Base-by-base conservation (phyloP, 208 protist species). In the Acanthamoeba lenticulata region DNA sequence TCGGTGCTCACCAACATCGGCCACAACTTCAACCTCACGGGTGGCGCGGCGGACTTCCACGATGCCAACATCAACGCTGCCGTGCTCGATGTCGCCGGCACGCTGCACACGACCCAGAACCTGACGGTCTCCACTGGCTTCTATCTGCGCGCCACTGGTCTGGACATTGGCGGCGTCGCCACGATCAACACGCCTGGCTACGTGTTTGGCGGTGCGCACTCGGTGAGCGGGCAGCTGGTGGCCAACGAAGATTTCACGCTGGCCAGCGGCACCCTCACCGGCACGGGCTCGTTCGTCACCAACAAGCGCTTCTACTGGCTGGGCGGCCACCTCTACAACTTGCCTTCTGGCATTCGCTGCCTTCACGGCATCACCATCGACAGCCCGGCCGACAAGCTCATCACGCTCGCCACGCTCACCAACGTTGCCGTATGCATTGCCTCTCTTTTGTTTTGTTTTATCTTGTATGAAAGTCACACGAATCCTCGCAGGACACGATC, bases 261-360 rank as follows among this genome's bases (percentile, higher is more conserved):
- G 1, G 6, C 27, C n/a, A 21, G 2, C 5, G 85, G 52, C 42
- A 65, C 60, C 17, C 42, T 91, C 3, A 72, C 85, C 49, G 85
- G 85, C 29, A 65, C 85, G 21, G 85, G 49, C 6, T 34, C 85
- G 7, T 34, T 91, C 21, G 21, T 47, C 32, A 74, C 40, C 21
- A 29, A 69, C 34, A 72, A 91, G 38, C 45, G 85, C 27, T 91
- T 91, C 85, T 69, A 74, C 85, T 91, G 85, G 85, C 45, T 62
- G 6, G 85, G 85, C 24, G 85, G 85, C 27, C 19, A 29, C 3
- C 40, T 91, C 34, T 85, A 57, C 44, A 65, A 91, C 49, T 34
- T 91, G 40, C 38, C 47, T 21, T 65, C 57, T 19, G 42, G 60
- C 40, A 38, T 91, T 9, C 60, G 36, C 11, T 65, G 57, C 55